Conservation (phyloP, 768 basidiomycete genomes). For the Serendipita sp. region DNA sequence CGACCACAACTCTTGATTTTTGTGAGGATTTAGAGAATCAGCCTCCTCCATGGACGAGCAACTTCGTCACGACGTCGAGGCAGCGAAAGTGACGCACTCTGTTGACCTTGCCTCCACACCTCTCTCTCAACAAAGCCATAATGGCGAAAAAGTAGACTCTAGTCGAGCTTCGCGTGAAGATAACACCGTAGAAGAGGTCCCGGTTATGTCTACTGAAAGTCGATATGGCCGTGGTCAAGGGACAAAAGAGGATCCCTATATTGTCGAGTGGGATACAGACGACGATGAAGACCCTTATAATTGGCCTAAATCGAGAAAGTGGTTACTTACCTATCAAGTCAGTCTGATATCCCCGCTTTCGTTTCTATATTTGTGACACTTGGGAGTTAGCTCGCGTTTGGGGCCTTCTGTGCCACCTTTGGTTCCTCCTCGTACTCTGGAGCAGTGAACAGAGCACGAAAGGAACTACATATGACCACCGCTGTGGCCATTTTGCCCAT, state of each 20-base stretch:
- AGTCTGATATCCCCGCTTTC: too few species aligned
- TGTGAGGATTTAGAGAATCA: too few species aligned
- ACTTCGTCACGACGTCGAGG: too few species aligned
- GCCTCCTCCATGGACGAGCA: too few species aligned
- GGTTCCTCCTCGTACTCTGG: conserved; percentile 43
- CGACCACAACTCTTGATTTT: too few species aligned
- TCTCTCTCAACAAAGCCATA: too few species aligned
- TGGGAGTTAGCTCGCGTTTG: conserved; percentile 22
- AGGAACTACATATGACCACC: conserved; percentile 33
- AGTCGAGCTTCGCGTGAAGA: too few species aligned
- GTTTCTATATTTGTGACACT: background rate
- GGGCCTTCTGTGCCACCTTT: conserved; percentile 44
- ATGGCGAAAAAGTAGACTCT: too few species aligned
- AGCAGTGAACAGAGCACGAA: conserved; percentile 30
- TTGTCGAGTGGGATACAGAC: conserved; percentile 37
- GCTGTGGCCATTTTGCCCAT: conserved; percentile 42
- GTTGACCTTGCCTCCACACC: too few species aligned
- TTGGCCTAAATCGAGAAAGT: conserved; percentile 33
- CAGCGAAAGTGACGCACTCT: too few species aligned
- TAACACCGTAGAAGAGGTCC: too few species aligned
- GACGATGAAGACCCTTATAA: conserved; percentile 43
- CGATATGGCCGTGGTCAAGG: conserved; percentile 28
- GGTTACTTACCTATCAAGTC: conserved; percentile 41
- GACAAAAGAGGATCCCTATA: conserved; percentile 32
- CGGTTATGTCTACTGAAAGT: too few species aligned